These are phyloP conservation scores for Clitoria ternatea DNA, from an alignment of 306 rosid species.

Conservation along the genomic window DNA sequence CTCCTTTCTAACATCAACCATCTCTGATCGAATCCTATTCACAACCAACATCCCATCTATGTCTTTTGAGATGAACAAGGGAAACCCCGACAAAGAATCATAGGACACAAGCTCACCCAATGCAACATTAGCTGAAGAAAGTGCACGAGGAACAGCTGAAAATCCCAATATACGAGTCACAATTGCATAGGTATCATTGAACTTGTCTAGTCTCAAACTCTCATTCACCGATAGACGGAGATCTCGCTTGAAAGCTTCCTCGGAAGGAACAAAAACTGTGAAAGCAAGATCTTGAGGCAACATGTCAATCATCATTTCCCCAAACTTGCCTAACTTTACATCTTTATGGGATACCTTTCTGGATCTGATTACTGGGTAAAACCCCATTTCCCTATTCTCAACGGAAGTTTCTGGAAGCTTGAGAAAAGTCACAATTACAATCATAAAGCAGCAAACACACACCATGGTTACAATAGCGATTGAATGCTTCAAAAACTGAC, in stretches of 20 bases:
- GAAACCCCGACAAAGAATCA: conserved; percentile 81
- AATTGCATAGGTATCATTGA: conserved; percentile 63
- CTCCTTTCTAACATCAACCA: conserved; percentile 48
- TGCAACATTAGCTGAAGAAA: conserved; percentile 42
- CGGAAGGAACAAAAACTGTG: conserved; percentile 76
- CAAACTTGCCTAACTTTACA: conserved; percentile 40
- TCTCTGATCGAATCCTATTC: conserved; percentile 57
- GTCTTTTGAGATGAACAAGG: conserved; percentile 49
- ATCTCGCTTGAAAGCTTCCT: conserved; percentile 70
- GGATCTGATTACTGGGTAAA: conserved; percentile 25
- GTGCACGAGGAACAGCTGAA: conserved; percentile 58
- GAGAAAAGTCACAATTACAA: conserved; percentile 36
- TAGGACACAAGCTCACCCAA: conserved; percentile 40
- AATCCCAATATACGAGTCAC: conserved; percentile 68
- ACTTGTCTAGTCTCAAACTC: conserved; percentile 46
- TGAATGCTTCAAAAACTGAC: conserved; percentile 40
- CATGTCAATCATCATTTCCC: conserved; percentile 80
- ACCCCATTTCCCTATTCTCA: conserved; percentile 25
- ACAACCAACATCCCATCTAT: conserved; percentile 64
- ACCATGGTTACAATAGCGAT: conserved; percentile 44
- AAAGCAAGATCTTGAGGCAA: conserved; percentile 81
- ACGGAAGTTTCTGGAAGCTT: conserved; percentile 58
- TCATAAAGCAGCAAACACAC: conserved; percentile 40
- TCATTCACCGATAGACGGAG: conserved; percentile 39
- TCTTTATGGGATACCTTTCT: conserved; percentile 25